A percentile compares a stretch with the other conserved stretches of the same genome.
Evolutionary conservation across 768 basidiomycete species (phyloP).

Genomic region (Rhodotorula babjevae): DNA sequence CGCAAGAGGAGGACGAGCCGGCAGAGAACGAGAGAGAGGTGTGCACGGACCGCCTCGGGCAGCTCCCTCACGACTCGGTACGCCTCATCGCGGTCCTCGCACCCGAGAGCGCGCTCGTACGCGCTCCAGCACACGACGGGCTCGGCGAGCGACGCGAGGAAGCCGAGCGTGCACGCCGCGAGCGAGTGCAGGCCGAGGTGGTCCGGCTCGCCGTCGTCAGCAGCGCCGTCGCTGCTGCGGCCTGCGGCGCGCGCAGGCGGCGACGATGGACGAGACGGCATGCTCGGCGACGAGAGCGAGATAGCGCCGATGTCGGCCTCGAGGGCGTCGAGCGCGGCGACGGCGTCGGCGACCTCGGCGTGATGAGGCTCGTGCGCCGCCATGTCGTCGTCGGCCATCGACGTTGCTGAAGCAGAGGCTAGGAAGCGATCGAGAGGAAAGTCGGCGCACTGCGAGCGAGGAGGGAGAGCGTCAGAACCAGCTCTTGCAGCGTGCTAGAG

Average conservation of each 20-base stretch:
- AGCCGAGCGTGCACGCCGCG: neutral
- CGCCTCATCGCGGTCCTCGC: slow-evolving; percentile 26
- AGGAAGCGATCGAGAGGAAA: slow-evolving; percentile 10
- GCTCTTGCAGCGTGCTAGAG: neutral
- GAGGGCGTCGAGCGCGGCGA: slow-evolving; percentile 12
- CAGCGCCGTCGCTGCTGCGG: too few relatives aligned
- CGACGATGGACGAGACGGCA: neutral
- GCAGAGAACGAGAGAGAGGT: neutral
- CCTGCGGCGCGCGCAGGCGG: neutral
- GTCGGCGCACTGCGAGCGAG: slow-evolving; percentile 2
- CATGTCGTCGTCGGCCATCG: neutral
- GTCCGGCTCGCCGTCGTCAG: neutral
- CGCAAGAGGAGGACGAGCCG: too few relatives aligned
- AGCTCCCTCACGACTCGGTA: slow-evolving; percentile 14
- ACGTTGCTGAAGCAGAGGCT: neutral
- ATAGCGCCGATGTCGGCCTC: slow-evolving; percentile 31
- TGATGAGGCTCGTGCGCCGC: neutral
- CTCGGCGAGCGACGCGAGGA: slow-evolving; percentile 20
- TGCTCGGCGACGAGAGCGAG: slow-evolving; percentile 1
- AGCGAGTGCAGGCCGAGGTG: slow-evolving; percentile 11
- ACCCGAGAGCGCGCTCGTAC: slow-evolving; percentile 9
- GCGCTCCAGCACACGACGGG: slow-evolving; percentile 16
- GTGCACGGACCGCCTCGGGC: slow-evolving; percentile 9
- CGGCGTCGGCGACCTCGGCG: slow-evolving; percentile 18
- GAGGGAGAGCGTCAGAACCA: too few relatives aligned